A percentile compares a stretch with the other conserved stretches of the same genome.
phyloP scores from a whole-genome alignment of 495 filamentous ascomycete genomes.

The Pseudotulostoma volvatum region DNA sequence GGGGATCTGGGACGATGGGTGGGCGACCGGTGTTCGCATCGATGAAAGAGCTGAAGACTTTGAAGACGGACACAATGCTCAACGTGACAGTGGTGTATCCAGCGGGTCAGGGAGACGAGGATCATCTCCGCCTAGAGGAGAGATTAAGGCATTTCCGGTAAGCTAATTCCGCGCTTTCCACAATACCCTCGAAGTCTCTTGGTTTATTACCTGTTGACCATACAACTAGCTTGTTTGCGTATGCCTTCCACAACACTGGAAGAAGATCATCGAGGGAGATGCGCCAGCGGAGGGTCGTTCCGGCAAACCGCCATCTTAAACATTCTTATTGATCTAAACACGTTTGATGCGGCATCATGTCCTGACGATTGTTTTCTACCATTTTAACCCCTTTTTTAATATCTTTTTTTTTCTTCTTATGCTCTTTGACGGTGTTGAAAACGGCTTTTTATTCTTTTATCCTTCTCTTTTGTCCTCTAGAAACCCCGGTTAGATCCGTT shows the following conservation, averaged over 20 bases:
- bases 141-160: conserved; percentile 90
- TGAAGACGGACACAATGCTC: conserved; percentile 55
- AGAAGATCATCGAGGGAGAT: conserved; percentile 88
- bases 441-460: not conserved
- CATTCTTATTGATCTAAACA: conserved; percentile 2
- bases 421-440: not conserved
- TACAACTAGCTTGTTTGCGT: conserved; percentile 61
- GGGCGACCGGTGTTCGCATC: conserved; percentile 84
- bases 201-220: conserved; percentile 3
- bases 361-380: conserved; percentile 25
- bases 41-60: conserved; percentile 77
- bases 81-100: conserved; percentile 88
- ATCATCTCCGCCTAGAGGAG: conserved; percentile 51
- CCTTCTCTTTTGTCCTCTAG: not conserved
- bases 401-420: conserved; percentile 3
- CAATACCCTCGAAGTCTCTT: too few relatives aligned
- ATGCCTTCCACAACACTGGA: conserved; percentile 93
- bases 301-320: conserved; percentile 7
- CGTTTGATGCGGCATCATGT: conserved; percentile 24
- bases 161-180: not conserved
- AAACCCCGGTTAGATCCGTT: not conserved
- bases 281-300: conserved; percentile 23
- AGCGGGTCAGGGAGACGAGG: conserved; percentile 51
- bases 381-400: conserved; percentile 11
- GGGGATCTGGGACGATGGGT: conserved; percentile 99